Evolutionary conservation across 1,139 yeast genomes (phyloP).

Genomic region (Blastobotrys illinoisensis): DNA sequence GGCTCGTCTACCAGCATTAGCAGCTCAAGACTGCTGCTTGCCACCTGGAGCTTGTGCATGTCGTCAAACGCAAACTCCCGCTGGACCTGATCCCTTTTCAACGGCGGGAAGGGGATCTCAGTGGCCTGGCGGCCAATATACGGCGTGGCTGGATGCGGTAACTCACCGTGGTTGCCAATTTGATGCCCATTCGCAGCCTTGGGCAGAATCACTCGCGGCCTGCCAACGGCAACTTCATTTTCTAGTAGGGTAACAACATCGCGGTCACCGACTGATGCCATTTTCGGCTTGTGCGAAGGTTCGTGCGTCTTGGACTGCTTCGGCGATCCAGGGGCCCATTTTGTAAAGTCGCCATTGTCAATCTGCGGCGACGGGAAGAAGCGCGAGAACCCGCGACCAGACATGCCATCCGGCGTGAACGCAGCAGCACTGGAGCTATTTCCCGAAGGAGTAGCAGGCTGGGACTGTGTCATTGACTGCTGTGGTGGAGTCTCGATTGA

Average conservation of each 20-base stretch:
- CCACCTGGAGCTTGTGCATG: not conserved
- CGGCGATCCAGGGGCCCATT: not conserved
- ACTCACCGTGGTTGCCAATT: not conserved
- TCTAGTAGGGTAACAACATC: not conserved
- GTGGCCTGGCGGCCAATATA: not conserved
- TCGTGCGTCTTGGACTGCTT: not conserved
- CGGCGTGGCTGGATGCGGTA: not conserved
- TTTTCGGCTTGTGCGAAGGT: not conserved
- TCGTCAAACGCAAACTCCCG: not conserved
- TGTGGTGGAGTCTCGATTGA: not conserved
- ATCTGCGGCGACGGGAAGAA: slow-evolving; percentile 14
- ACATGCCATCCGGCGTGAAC: slow-evolving; percentile 5
- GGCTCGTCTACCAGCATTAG: not conserved
- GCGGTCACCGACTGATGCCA: not conserved
- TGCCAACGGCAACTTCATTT: slow-evolving; percentile 3
- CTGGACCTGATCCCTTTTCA: slow-evolving; percentile 3
- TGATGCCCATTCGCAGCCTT: not conserved
- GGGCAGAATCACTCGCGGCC: slow-evolving; percentile 2
- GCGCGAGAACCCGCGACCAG: slow-evolving; percentile 10
- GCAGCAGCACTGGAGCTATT: not conserved
- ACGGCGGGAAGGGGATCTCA: slow-evolving; percentile 7
- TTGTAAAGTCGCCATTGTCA: slow-evolving; percentile 2
- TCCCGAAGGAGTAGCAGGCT: slow-evolving; percentile 6
- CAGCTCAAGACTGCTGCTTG: not conserved
- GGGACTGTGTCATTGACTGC: slow-evolving; percentile 9